These are phyloP conservation scores for Backusella morwellensis DNA, from an alignment of 192 early-diverging fungal genomes.

Conservation along the genomic window DNA sequence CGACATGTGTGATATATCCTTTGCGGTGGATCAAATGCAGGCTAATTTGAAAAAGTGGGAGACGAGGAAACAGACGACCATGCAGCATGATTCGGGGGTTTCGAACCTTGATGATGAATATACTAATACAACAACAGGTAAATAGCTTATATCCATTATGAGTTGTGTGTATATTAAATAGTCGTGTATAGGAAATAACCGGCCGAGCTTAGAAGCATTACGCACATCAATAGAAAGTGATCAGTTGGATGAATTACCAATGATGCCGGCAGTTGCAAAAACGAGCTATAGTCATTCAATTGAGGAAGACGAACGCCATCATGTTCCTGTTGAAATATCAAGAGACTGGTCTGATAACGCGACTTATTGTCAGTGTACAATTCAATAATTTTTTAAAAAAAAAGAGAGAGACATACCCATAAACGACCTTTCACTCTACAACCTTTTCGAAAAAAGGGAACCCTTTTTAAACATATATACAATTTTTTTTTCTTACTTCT, in stretches of 20 bases:
- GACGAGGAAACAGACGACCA: conserved; percentile 4
- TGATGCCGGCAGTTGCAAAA: conserved; percentile 1
- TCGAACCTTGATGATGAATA: conserved; percentile 5
- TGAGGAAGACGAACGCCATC: not conserved
- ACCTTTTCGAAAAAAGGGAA: not conserved
- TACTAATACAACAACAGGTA: not conserved
- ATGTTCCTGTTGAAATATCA: not conserved
- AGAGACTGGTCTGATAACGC: conserved; percentile 7
- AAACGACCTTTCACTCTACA: not conserved
- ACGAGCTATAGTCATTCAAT: not conserved
- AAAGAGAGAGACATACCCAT: not conserved
- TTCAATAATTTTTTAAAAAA: conserved; percentile 12
- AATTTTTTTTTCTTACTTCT: not conserved
- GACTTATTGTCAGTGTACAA: conserved; percentile 24
- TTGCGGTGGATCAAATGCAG: conserved; percentile 28
- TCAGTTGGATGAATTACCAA: not conserved
- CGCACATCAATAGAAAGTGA: conserved; percentile 1
- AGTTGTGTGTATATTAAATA: not conserved
- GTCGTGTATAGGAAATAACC: not conserved
- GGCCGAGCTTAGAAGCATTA: not conserved
- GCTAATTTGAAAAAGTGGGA: conserved; percentile 25
- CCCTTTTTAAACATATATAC: not conserved
- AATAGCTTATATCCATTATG: too few relatives aligned
- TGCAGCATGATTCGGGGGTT: conserved; percentile 23
- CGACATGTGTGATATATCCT: conserved; percentile 24